phyloP scores from a whole-genome alignment of 768 basidiomycete genomes.

The Lentinula sp. region DNA sequence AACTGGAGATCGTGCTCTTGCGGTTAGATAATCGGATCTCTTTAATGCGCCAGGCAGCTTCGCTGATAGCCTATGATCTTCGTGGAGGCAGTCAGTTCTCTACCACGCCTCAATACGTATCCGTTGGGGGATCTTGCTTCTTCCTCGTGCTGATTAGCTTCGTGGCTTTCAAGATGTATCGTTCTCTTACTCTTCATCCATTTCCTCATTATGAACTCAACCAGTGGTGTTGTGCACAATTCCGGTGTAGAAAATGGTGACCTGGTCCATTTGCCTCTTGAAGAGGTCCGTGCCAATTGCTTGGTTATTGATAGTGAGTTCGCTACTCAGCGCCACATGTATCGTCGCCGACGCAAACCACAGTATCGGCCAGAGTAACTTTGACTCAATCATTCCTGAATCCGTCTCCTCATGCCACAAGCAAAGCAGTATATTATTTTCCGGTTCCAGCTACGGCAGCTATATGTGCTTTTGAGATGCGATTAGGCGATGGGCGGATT shows the following conservation, averaged over 20 bases:
- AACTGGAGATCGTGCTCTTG: no score
- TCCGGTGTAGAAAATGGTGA: constrained; percentile 5
- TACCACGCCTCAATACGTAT: neutral
- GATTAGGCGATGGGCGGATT: constrained; percentile 32
- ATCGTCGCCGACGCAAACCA: neutral
- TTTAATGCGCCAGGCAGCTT: neutral
- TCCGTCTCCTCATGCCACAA: constrained; percentile 26
- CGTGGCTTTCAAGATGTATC: neutral
- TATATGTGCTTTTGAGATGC: constrained; percentile 48
- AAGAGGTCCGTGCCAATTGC: constrained; percentile 32
- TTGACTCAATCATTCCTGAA: constrained; percentile 37
- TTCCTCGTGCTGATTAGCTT: constrained; percentile 6
- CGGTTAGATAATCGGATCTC: neutral
- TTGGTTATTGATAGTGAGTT: constrained; percentile 37
- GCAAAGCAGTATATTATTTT: constrained; percentile 48
- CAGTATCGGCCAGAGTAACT: constrained; percentile 39
- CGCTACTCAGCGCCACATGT: neutral
- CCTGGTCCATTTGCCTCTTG: constrained; percentile 24
- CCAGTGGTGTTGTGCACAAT: constrained; percentile 10
- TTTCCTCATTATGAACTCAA: neutral
- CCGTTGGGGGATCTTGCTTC: neutral
- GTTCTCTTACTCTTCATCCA: neutral
- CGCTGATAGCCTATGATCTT: neutral
- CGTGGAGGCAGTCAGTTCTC: neutral
- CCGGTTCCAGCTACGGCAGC: constrained; percentile 52